phyloP scores from a whole-genome alignment of 2,329 filamentous ascomycete genomes.

The Stromatinia cepivora region DNA sequence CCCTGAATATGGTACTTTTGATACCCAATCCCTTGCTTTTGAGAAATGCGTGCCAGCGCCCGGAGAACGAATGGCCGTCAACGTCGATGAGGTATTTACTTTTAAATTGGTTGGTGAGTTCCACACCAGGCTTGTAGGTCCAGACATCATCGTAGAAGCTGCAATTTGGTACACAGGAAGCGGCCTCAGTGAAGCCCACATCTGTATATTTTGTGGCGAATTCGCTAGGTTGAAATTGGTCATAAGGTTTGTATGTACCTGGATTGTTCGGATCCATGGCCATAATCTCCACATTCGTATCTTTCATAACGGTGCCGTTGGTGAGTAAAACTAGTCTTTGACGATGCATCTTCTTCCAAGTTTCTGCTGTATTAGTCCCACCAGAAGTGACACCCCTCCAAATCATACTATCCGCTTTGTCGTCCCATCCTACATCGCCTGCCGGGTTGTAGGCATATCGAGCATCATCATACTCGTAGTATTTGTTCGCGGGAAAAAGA shows the following conservation, averaged over 20 bases:
- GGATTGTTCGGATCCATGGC: conserved; percentile 41
- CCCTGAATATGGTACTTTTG: conserved; percentile 75
- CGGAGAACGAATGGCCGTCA: conserved; percentile 72
- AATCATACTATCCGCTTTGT: conserved; percentile 56
- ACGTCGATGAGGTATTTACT: conserved; percentile 73
- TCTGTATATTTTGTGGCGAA: conserved; percentile 41
- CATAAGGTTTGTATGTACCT: conserved; percentile 45
- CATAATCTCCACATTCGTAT: conserved; percentile 43
- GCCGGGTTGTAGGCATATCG: conserved; percentile 58
- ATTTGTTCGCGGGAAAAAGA: conserved; percentile 64
- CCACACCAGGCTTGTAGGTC: conserved; percentile 54
- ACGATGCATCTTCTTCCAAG: conserved; percentile 57
- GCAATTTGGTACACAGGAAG: conserved; percentile 49
- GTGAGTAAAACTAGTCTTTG: conserved; percentile 58
- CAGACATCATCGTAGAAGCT: conserved; percentile 51
- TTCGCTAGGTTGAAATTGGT: conserved; percentile 46
- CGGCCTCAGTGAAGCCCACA: conserved; percentile 43
- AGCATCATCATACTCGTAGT: conserved; percentile 54
- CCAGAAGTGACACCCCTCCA: conserved; percentile 69
- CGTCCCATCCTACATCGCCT: conserved; percentile 58
- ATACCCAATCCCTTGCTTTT: conserved; percentile 69
- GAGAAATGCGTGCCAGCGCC: conserved; percentile 68
- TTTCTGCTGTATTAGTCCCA: conserved; percentile 51
- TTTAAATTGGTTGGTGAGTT: conserved; percentile 56
- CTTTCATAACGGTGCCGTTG: conserved; percentile 50